Base-by-base conservation (phyloP, 495 filamentous ascomycete genomes). In the Oidiodendron maius region DNA sequence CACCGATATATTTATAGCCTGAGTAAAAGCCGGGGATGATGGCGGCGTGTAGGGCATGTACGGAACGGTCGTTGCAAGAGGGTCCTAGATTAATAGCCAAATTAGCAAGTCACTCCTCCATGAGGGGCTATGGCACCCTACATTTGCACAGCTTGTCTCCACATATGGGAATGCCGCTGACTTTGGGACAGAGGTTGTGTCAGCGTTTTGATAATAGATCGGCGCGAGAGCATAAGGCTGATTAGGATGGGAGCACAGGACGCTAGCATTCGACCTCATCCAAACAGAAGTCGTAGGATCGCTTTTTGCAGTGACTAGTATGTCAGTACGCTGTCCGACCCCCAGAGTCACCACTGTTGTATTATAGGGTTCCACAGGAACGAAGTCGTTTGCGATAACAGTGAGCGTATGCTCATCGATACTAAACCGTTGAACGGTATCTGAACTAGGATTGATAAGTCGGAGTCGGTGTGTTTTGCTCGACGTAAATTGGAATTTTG, bases 171-270 rank as follows among this genome's bases (percentile, higher is more conserved):
- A n/a, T 75, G 34, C 62, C 64, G 50, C 74, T 75, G 4, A 52
- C 66, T 20, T 61, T 60, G 0, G 71, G 64, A 48, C 73, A 63
- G 0, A 69, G 62, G 36, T 34, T 0, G 54, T 60, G 34, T 70
- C 57, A 2, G 68, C 63, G 5, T 58, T 36, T 21, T 72, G 63
- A 49, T 79, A 80, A 54, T 73, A 75, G 6, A 79, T 64, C 4
- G 64, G 70, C 1, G 72, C 76, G 0, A 76, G 47, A 10, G 73
- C 75, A 22, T 63, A 39, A 1, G 72, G 71, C 48, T 77, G 74
- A 2, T 59, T 6, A 61, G 53, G 4, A 6, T 58, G 51, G 22
- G 71, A 61, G 46, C 67, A 67, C 26, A 73, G 78, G 6, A 61
- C 61, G 1, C 56, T 51, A 20, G 51, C 48, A 40, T 53, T 60